Evolutionary conservation across 2,329 filamentous ascomycete species (phyloP), one percentile per base, ranked within the genome.

Genomic region (Fusarium udum): DNA sequence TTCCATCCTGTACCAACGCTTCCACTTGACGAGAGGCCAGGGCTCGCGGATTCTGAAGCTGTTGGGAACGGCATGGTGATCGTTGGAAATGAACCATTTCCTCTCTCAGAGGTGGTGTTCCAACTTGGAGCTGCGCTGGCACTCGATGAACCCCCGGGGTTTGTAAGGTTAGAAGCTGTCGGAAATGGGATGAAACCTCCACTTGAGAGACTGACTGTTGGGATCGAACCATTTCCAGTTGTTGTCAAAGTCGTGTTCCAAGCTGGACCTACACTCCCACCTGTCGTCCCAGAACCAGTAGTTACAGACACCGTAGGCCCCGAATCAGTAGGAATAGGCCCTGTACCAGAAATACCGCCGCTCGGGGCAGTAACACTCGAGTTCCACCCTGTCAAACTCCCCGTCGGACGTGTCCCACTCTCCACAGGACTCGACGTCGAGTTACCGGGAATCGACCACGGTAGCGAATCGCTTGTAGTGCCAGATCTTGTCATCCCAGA

Each of bases 381-480:
- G 61, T 72, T 74, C 64, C 71, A 68, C 12, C 63, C 42, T 14
- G 46, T 39, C 32, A 61, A 71, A 11, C 26, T 58, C 16, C 32
- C 62, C 8, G 71, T 72, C 3, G 48, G 63, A 72, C 53, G 59
- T 69, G 70, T 72, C 10, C 32, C 39, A 57, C 71, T 66, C 31
- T 39, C 39, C 22, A 22, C 55, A 55, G 45, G 42, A 53, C 60
- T 61, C 32, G 43, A 69, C 15, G 71, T 69, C n/a, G 48, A 57
- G 42, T 62, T 72, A 18, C 68, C 57, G 10, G 72, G 52, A 55
- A 72, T 24, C 43, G 68, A 34, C 60, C 68, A 69, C 8, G 37
- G 68, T 20, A 68, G 60, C 45, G 64, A 74, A 28, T 39, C 64
- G 39, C 48, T 55, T 5, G 55, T 60, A 10, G 56, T n/a, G 26